Evolutionary conservation across 2,329 filamentous ascomycete species (phyloP), one percentile per base, ranked within the genome.

Genomic region (Trichoderma arundinaceum): DNA sequence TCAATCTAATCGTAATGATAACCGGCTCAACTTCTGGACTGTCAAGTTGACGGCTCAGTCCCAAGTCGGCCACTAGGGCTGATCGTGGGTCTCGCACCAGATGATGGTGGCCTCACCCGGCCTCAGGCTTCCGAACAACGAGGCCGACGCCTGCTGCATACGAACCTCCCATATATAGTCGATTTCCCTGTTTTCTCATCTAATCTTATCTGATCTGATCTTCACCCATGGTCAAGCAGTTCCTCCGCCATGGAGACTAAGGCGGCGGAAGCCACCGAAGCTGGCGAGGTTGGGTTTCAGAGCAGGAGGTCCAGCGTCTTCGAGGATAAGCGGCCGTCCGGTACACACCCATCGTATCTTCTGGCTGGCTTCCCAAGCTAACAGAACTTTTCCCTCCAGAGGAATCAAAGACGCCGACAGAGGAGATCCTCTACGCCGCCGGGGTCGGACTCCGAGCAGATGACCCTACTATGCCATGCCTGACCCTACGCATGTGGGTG

Each of bases 401-500:
- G 46, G 66, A 68, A 28, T 49, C 61, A 7, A 68, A 64, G 1
- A 66, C 67, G 1, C 66, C 69, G 6, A 65, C 69, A 1, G 69
- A 72, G 7, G 73, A 75, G 51, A 67, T 76, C 13, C 68, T 76
- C 3, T 67, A 69, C 10, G 75, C 75, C 0, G 75, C 75, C 2
- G 75, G 74, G 7, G 72, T 77, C 13, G 74, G 71, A 3, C 68
- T 74, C 32, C 66, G 70, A 5, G 59, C 68, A 0, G 74, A 76
- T 62, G 74, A 76, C 46, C 68, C 72, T 2, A 68, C 59, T 1
- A 54, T 75, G 13, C 74, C 74, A 38, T 77, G 74, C 35, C 69
- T 77, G n/a, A 81, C 78, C 1, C 66, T 79, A 5, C 73, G 77
- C 15, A 77, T 78, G 74, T 79, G 77, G 77, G 68, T 71, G 4